Base-by-base conservation (phyloP, 768 basidiomycete species). In the Pleurotus pulmonarius region DNA sequence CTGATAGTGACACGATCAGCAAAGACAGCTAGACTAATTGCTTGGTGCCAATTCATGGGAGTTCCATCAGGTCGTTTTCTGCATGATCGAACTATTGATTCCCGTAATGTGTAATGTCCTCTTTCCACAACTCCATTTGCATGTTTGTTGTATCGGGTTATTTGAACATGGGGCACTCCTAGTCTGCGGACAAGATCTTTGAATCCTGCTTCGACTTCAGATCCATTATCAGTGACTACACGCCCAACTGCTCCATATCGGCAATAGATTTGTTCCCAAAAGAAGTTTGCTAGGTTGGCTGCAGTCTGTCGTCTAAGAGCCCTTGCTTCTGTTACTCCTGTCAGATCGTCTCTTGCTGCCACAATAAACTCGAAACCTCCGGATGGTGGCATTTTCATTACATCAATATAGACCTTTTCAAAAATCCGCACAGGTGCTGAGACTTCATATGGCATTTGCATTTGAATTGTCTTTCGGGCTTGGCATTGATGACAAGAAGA, bases 111-210 rank as follows among this genome's bases (percentile, higher is more conserved):
- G 12, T 56, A 66, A 37, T 75, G 73, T 9, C 67, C 62, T 9
- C 65, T 52, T 64, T 76, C 72, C 0, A 75, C 70, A 15, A 74
- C 63, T 29, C 74, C 70, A 49, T 73, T 74, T 2, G 65, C 73
- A 47, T 65, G 63, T 1, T 66, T 68, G 53, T 75, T 75, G 54
- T 73, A 74, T 0, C 67, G 59, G 1, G 66, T 71, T 11, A 75
- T 71, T 0, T 57, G 20, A 37, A 73, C 61, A 13, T 73, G 73
- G 5, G 55, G 46, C 61, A 63, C 24, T 24, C 46, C 46, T 5
- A 61, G 11, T 12, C 51, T n/a, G 0, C 51, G 22, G 18, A 57
- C 46, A 3, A 64, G 38, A 3, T 26, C 24, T 43, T 48, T 25
- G 41, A 69, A 63, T 5, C 61, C 69, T 18, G 59, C 66, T 16